Evolutionary conservation across 2,329 filamentous ascomycete species (phyloP).

Genomic region (Cadophora luteo-olivacea): DNA sequence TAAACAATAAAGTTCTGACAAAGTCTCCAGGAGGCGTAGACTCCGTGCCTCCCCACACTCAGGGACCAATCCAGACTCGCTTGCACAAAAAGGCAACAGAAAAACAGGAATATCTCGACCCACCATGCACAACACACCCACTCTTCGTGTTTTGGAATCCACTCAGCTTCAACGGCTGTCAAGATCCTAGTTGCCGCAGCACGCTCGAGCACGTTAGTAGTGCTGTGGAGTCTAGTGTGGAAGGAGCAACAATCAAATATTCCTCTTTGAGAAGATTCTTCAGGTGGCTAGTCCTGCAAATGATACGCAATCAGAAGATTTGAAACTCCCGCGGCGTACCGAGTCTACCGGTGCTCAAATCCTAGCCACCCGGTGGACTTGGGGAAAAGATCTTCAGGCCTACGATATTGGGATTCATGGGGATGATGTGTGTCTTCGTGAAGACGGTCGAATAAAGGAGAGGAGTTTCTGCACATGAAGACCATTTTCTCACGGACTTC

Average conservation of each 20-base stretch:
- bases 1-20: no score
- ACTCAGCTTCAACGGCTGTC: constrained; percentile 3
- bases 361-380: background rate
- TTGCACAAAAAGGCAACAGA: background rate
- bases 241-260: background rate
- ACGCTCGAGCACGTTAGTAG: no score
- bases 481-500: background rate
- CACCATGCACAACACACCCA: background rate
- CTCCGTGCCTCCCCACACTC: background rate
- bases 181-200: background rate
- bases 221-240: background rate
- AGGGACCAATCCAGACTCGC: no score
- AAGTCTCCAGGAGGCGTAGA: no score
- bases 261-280: background rate
- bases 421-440: background rate
- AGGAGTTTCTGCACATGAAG: background rate
- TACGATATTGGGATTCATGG: constrained; percentile 1
- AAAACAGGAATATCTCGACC: background rate
- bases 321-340: background rate
- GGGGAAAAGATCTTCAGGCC: background rate
- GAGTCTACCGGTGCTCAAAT: no score
- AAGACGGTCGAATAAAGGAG: background rate
- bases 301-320: background rate
- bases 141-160: background rate
- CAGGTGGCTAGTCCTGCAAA: background rate